A percentile compares a stretch with the other conserved stretches of the same genome.
Conservation (phyloP, 1,284 basidiomycete species). For the Earliella scabrosa region DNA sequence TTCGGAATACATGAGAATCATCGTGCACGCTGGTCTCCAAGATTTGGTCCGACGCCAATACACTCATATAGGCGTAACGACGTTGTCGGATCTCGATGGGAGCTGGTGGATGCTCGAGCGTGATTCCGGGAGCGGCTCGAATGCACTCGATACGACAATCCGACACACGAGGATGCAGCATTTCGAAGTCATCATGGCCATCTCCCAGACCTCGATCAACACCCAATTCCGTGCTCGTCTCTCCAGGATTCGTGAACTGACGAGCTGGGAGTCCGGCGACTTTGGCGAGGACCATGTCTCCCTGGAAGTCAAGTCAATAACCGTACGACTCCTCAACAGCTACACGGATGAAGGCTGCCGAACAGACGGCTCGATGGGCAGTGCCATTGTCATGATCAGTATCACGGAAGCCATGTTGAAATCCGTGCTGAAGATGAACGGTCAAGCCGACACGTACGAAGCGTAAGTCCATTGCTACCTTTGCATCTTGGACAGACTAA, state of each 20-base stretch:
- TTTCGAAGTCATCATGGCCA: constrained; percentile 37
- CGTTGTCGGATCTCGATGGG: too few species aligned
- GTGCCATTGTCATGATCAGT: constrained; percentile 32
- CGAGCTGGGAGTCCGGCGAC: constrained; percentile 30
- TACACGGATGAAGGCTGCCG: too few species aligned
- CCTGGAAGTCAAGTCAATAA: constrained; percentile 28
- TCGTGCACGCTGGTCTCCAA: constrained; percentile 16
- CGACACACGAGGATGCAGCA: constrained; percentile 30
- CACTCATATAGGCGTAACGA: too few species aligned
- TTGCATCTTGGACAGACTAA: too few species aligned
- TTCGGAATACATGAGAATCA: constrained; percentile 33
- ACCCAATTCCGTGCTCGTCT: constrained; percentile 26
- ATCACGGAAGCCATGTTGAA: constrained; percentile 7
- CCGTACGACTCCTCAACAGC: constrained; percentile 25
- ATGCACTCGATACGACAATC: constrained; percentile 26
- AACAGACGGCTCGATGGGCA: background rate
- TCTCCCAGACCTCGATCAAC: constrained; percentile 38
- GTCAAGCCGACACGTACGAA: too few species aligned
- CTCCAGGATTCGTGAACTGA: constrained; percentile 13
- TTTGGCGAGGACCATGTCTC: constrained; percentile 19
- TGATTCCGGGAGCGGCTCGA: constrained; percentile 5
- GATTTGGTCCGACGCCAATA: background rate
- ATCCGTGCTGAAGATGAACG: background rate
- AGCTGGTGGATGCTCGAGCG: constrained; percentile 18
- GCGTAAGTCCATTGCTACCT: too few species aligned